A percentile compares a stretch with the other conserved stretches of the same genome.
Evolutionary conservation across 352 stramenopile species (phyloP).

Genomic region (Globisporangium iwayamae): DNA sequence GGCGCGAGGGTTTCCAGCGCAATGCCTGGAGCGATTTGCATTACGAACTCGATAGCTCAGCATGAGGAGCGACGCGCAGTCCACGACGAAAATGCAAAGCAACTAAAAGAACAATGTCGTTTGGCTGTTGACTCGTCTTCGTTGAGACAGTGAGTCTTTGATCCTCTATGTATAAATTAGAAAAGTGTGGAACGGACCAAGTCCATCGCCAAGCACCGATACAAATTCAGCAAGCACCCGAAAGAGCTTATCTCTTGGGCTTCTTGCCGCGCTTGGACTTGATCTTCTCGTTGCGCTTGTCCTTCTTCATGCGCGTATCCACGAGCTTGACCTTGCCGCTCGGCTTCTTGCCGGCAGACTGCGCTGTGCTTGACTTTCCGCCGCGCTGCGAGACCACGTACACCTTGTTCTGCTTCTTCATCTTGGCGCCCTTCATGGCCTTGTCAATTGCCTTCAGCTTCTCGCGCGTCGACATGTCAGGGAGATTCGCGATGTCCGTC

Average conservation of each 20-base stretch:
- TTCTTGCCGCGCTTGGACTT: slow-evolving; percentile 84
- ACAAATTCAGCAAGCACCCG: neutral
- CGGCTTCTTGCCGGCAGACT: slow-evolving; percentile 71
- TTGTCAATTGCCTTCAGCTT: slow-evolving; percentile 99
- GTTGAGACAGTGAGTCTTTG: neutral
- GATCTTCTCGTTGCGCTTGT: slow-evolving; percentile 89
- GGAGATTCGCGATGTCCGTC: slow-evolving; percentile 92
- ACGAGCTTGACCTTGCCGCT: slow-evolving; percentile 95
- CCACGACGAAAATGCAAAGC: too few species aligned
- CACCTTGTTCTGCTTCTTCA: slow-evolving; percentile 93
- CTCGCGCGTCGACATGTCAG: slow-evolving; percentile 96
- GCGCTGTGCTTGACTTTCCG: slow-evolving; percentile 42
- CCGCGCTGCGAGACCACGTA: slow-evolving; percentile 93
- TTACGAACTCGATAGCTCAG: too few species aligned
- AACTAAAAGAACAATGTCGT: too few species aligned
- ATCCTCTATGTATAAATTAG: slow-evolving; percentile 1
- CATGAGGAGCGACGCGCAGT: too few species aligned
- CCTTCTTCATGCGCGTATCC: slow-evolving; percentile 97
- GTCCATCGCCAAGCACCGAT: too few species aligned
- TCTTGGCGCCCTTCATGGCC: slow-evolving; percentile 91
- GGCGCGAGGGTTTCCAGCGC: too few species aligned
- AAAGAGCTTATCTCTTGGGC: slow-evolving; percentile 69
- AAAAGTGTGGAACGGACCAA: neutral
- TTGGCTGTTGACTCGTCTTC: too few species aligned
- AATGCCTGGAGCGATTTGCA: too few species aligned